phyloP scores from a whole-genome alignment of 495 filamentous ascomycete species.

The Penicillium canariense region DNA sequence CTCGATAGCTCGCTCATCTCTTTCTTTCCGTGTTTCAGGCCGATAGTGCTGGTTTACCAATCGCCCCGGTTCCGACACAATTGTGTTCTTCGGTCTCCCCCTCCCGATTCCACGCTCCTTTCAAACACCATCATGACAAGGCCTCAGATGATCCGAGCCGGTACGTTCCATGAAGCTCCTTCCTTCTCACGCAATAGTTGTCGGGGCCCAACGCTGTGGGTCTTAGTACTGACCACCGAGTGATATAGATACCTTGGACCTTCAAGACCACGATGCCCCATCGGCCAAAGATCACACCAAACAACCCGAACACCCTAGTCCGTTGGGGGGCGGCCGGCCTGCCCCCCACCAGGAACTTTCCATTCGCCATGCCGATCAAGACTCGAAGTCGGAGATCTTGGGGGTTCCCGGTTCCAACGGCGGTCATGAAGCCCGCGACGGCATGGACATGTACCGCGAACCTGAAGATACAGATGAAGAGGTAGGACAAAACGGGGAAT shows the following conservation, averaged over 20 bases:
- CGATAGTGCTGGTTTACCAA: constrained; percentile 12
- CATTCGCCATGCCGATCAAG: constrained; percentile 73
- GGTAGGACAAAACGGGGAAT: constrained; percentile 45
- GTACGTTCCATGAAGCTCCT: constrained; percentile 47
- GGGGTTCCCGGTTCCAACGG: constrained; percentile 47
- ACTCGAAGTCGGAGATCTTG: constrained; percentile 63
- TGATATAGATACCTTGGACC: constrained; percentile 82
- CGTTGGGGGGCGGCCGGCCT: constrained; percentile 54
- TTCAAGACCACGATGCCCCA: constrained; percentile 78
- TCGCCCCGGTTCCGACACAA: constrained; percentile 19
- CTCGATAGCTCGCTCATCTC: background rate
- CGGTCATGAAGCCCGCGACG: constrained; percentile 48
- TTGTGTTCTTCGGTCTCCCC: constrained; percentile 10
- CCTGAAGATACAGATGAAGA: constrained; percentile 35
- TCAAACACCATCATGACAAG: constrained; percentile 57
- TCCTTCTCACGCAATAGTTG: background rate
- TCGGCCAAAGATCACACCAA: constrained; percentile 76
- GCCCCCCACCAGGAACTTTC: constrained; percentile 85
- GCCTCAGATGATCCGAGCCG: constrained; percentile 75
- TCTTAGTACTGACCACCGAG: constrained; percentile 17
- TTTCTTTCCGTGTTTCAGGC: background rate
- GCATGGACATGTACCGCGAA: constrained; percentile 45
- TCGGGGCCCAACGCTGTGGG: constrained; percentile 1
- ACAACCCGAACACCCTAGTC: constrained; percentile 49
- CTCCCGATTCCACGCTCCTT: constrained; percentile 21